Conservation (phyloP, 176 grass and related monocot species). For the Melocanna baccifera region DNA sequence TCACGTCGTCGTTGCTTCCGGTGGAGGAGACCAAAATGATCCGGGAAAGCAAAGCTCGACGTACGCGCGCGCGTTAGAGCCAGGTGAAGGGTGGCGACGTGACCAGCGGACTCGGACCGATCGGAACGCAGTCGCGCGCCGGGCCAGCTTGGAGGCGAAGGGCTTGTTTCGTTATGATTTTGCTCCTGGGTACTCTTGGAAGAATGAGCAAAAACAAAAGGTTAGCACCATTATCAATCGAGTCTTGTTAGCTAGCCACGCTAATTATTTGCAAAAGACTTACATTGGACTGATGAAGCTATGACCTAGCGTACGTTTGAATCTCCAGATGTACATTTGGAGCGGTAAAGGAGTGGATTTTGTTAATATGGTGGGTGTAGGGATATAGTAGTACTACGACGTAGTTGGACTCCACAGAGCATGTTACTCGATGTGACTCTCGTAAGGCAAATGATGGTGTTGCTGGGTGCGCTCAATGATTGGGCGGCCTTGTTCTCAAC, state of each 20-base stretch:
- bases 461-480: not conserved
- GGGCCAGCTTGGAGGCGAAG: not conserved
- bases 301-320: not conserved
- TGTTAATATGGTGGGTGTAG: not conserved
- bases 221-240: not conserved
- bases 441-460: not conserved
- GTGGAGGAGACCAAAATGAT: not conserved
- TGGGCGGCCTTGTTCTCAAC: not conserved
- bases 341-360: not conserved
- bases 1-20: not conserved
- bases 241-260: not conserved
- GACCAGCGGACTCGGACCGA: not conserved
- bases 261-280: not conserved
- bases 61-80: not conserved
- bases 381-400: not conserved
- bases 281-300: not conserved
- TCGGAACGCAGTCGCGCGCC: not conserved
- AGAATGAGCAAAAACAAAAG: not conserved
- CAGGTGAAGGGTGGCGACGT: not conserved
- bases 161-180: not conserved
- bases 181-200: not conserved
- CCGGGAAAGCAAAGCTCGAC: not conserved
- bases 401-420: not conserved
- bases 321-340: not conserved
- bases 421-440: not conserved